Percentiles rank a stretch among this genome's conserved stretches.
phyloP scores from a whole-genome alignment of 768 basidiomycete genomes.

The Suillus discolor region DNA sequence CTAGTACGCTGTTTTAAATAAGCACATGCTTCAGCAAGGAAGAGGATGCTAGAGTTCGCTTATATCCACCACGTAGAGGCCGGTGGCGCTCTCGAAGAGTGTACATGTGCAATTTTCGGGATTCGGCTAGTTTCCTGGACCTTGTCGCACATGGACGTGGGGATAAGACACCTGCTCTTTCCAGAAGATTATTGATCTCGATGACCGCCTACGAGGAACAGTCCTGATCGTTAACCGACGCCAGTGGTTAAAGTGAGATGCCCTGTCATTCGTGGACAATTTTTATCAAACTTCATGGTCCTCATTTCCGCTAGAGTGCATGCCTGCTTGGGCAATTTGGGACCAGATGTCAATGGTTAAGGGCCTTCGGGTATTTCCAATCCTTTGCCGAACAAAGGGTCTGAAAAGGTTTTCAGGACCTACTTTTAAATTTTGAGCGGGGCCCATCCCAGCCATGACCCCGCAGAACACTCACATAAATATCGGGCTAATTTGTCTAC shows the following conservation, averaged over 20 bases:
- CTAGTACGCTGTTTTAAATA: background rate
- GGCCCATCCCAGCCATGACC: conserved; percentile 49
- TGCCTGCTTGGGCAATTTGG: conserved; percentile 51
- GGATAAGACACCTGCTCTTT: background rate
- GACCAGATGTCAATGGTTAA: conserved; percentile 40
- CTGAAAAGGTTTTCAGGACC: conserved; percentile 38
- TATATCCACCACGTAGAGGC: background rate
- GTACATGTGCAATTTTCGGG: background rate
- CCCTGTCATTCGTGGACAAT: conserved; percentile 38
- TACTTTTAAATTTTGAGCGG: conserved; percentile 47
- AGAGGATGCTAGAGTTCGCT: background rate
- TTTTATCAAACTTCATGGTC: conserved; percentile 39
- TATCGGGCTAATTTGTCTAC: conserved; percentile 39
- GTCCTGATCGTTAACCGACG: conserved; percentile 47
- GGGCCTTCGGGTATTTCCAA: background rate
- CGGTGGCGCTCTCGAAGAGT: background rate
- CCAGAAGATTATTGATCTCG: background rate
- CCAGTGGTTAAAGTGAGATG: conserved; percentile 37
- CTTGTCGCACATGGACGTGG: background rate
- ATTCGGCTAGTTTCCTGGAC: background rate
- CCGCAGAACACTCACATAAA: conserved; percentile 22
- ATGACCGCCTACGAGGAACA: background rate
- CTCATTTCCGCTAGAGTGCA: conserved; percentile 44
- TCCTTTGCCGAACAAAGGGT: background rate
- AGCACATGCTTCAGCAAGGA: background rate